These are phyloP conservation scores for Brasilioporus rufonigricans DNA, from an alignment of 768 basidiomycete species.

Conservation along the genomic window DNA sequence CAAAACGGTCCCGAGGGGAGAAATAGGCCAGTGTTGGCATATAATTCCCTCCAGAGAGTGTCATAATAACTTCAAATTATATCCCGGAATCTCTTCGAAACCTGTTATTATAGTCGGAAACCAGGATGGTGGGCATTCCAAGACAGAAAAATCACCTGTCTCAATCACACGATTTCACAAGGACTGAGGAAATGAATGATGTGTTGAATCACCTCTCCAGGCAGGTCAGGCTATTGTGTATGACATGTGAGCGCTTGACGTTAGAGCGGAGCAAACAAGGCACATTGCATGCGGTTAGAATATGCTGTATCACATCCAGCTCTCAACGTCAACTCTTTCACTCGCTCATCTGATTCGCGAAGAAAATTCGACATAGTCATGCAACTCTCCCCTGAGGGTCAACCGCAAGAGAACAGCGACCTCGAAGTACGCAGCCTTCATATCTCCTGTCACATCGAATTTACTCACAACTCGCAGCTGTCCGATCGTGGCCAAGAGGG, in stretches of 20 bases:
- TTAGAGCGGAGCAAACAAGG: too few relatives aligned
- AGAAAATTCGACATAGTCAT: too few relatives aligned
- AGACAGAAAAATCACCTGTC: not conserved
- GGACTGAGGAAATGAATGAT: not conserved
- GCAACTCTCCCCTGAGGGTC: constrained; percentile 14
- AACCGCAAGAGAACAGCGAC: not conserved
- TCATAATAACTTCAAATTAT: not conserved
- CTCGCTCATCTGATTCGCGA: too few relatives aligned
- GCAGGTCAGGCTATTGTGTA: too few relatives aligned
- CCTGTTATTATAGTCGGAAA: not conserved
- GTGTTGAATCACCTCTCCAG: not conserved
- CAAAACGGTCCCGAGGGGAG: not conserved
- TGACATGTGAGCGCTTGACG: too few relatives aligned
- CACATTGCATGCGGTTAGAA: too few relatives aligned
- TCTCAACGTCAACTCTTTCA: too few relatives aligned
- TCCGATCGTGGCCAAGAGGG: constrained; percentile 8
- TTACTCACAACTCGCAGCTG: not conserved
- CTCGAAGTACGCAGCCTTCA: constrained; percentile 9
- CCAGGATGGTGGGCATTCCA: not conserved
- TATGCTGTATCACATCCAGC: too few relatives aligned
- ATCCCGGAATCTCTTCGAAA: not conserved
- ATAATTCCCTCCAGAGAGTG: not conserved
- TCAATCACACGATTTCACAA: not conserved
- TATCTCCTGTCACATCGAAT: not conserved
- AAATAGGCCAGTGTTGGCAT: not conserved